Base-by-base conservation (phyloP, 2,329 filamentous ascomycete species). In the Scedosporium minutisporum region DNA sequence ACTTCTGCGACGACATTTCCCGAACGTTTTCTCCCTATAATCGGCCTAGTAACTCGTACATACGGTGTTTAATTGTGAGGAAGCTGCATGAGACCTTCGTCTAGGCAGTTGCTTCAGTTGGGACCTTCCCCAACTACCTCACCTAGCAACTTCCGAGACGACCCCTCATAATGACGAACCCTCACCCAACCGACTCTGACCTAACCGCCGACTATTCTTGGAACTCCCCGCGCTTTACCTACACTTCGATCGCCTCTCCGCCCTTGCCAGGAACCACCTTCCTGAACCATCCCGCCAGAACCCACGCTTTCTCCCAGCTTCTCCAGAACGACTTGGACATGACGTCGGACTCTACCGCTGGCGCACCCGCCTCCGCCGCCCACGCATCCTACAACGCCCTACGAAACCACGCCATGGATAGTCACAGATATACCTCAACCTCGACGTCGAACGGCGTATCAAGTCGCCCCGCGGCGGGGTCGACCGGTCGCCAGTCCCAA, bases 221-320 rank as follows among this genome's bases (percentile, higher is more conserved):
- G 44, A 68, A 70, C 41, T 69, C 67, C 73, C 38, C 73, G 74
- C 60, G 48, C 48, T 70, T 72, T 57, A 76, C 77, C n/a, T 77
- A 78, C 68, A 75, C 76, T 3, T 75, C 76, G n/a, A 71, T 75
- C 51, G 74, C 38, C 38, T 44, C 58, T 18, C 38, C 61, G 46
- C 33, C 55, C 57, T 42, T 48, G 16, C 61, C 12, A 53, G 65
- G 74, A 62, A 64, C 71, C 68, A 70, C 71, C 68, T 74, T 64
- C 73, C 65, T 73, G 73, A 63, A 70, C 72, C 71, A 73, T 53
- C 71, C 71, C 57, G 70, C 73, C 65, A 71, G 71, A 64, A 68
- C 71, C 60, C 76, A 74, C 67, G 78, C 76, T 65, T 82, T 82
- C 69, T 80, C 82, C 3, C 81, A 86, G 67, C 77, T 87, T 41